Evolutionary conservation across 208 protist genomes (phyloP).

Genomic region (Trypanosoma mega): DNA sequence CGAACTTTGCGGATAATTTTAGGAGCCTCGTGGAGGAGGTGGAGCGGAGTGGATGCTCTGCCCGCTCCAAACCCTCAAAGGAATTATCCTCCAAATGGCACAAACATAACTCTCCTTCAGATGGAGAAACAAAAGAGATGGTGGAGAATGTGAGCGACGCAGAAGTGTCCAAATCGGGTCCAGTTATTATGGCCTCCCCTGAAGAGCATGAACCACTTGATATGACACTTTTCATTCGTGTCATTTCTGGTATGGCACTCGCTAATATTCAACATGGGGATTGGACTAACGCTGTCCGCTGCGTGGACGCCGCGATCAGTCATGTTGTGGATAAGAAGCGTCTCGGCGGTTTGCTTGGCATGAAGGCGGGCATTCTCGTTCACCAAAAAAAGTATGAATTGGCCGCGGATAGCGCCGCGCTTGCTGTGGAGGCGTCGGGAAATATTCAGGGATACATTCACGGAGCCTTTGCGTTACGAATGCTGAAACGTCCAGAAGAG

Average conservation of each 20-base stretch:
- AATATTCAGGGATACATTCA: slow-evolving; percentile 87
- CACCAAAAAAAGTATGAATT: slow-evolving; percentile 73
- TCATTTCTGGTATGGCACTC: slow-evolving; percentile 76
- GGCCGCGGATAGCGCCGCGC: slow-evolving; percentile 49
- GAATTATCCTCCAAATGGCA: neutral
- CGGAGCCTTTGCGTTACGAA: slow-evolving; percentile 64
- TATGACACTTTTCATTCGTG: slow-evolving; percentile 78
- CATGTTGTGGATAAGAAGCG: slow-evolving; percentile 66
- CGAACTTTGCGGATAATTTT: slow-evolving; percentile 81
- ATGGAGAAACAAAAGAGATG: neutral
- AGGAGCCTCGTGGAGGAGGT: slow-evolving; percentile 76
- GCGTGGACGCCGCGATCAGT: slow-evolving; percentile 62
- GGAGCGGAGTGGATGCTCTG: slow-evolving; percentile 72
- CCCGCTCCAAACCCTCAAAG: slow-evolving; percentile 3
- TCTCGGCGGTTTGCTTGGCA: slow-evolving; percentile 68
- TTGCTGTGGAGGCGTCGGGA: slow-evolving; percentile 58
- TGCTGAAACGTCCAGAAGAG: slow-evolving; percentile 51
- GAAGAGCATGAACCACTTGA: slow-evolving; percentile 72
- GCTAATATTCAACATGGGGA: slow-evolving; percentile 83
- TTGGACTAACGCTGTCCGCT: slow-evolving; percentile 65
- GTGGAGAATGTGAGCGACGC: neutral
- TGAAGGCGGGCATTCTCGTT: slow-evolving; percentile 79
- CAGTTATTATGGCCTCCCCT: slow-evolving; percentile 53
- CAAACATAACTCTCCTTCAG: too few relatives aligned
- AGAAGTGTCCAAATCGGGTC: slow-evolving; percentile 24